Evolutionary conservation across 2,329 filamentous ascomycete genomes (phyloP).

Genomic region (Penicillium sp.): DNA sequence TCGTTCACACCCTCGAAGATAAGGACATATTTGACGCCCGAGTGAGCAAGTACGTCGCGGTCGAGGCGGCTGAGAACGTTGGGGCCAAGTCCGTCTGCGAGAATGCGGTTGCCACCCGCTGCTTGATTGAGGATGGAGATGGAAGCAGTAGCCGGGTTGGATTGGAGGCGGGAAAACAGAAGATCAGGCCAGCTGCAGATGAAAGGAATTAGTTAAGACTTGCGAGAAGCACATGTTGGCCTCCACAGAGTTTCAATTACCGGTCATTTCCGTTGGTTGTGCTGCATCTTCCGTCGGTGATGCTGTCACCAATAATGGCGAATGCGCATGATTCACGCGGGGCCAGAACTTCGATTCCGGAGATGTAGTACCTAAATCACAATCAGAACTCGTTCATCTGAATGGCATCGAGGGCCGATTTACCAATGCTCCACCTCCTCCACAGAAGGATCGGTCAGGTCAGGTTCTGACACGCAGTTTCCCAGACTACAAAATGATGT

Average conservation of each 20-base stretch:
- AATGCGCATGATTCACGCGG: slow-evolving; percentile 50
- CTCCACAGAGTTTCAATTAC: slow-evolving; percentile 12
- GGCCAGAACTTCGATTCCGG: slow-evolving; percentile 58
- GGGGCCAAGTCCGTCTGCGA: slow-evolving; percentile 64
- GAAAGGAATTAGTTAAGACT: neutral
- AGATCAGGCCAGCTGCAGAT: slow-evolving; percentile 58
- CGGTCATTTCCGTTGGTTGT: slow-evolving; percentile 62
- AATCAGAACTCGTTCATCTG: neutral
- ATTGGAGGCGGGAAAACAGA: slow-evolving; percentile 40
- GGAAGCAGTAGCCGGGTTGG: neutral
- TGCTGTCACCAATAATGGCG: slow-evolving; percentile 64
- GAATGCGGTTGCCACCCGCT: slow-evolving; percentile 68
- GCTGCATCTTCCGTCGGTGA: slow-evolving; percentile 65
- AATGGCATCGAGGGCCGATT: neutral
- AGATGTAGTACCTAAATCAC: slow-evolving; percentile 60
- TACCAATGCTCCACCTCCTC: slow-evolving; percentile 49
- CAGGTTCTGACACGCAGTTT: slow-evolving; percentile 55
- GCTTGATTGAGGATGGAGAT: slow-evolving; percentile 62
- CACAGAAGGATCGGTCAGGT: slow-evolving; percentile 45
- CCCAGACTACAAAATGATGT: slow-evolving; percentile 62
- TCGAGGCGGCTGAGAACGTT: slow-evolving; percentile 62
- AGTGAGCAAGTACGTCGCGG: slow-evolving; percentile 63
- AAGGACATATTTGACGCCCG: slow-evolving; percentile 62
- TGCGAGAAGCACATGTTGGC: too few relatives aligned
- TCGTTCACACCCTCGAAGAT: slow-evolving; percentile 72